Evolutionary conservation across 139 green algal species (phyloP).

Genomic region (Tetraselmis striata): DNA sequence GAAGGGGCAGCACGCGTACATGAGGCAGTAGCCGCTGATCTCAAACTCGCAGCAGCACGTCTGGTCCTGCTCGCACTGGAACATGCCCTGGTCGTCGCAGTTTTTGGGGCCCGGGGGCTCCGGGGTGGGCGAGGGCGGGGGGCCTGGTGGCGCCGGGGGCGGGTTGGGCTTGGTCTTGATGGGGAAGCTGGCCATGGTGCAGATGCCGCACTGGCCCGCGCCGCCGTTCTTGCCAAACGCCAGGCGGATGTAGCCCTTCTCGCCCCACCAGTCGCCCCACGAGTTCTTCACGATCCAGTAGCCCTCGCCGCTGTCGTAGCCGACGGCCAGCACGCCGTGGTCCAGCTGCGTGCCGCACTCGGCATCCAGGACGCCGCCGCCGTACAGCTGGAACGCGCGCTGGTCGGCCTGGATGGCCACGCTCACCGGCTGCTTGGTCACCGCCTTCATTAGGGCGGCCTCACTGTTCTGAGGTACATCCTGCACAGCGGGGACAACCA

Average conservation of each 20-base stretch:
- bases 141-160: neutral
- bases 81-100: neutral
- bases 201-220: conserved; percentile 56
- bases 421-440: conserved; percentile 70
- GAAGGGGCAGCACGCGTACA: conserved; percentile 92
- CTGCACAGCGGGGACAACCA: too few relatives aligned
- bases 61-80: neutral
- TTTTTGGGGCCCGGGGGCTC: neutral
- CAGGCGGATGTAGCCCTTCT: conserved; percentile 74
- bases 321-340: conserved; percentile 86
- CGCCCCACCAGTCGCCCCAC: conserved; percentile 75
- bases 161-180: conserved; percentile 41
- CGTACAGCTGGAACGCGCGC: conserved; percentile 83
- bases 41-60: neutral
- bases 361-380: conserved; percentile 39
- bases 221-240: conserved; percentile 10
- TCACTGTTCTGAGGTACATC: conserved; percentile 58
- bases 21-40: conserved; percentile 7
- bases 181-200: conserved; percentile 55
- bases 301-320: conserved; percentile 32
- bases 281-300: conserved; percentile 92
- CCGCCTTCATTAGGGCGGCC: conserved; percentile 52
- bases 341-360: conserved; percentile 71
- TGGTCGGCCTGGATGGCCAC: conserved; percentile 82
- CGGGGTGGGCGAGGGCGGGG: neutral